These are phyloP conservation scores for Fusarium sp. DNA, from an alignment of 2,329 filamentous ascomycete genomes.

Conservation along the genomic window DNA sequence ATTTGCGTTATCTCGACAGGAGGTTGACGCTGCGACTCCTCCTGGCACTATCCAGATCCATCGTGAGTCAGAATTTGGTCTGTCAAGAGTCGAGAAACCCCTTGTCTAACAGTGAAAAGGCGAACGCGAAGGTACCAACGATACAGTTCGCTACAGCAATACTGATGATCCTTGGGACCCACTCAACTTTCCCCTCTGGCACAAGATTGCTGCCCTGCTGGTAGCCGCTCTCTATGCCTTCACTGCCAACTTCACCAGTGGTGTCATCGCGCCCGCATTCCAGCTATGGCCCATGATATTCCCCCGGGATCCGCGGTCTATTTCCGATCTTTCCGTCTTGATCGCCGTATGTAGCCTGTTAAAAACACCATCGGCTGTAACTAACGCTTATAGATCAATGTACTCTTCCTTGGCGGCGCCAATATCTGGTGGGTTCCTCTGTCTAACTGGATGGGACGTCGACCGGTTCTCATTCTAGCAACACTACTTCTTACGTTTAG, in stretches of 20 bases:
- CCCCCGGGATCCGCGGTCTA: slow-evolving; percentile 43
- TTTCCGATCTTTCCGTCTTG: slow-evolving; percentile 49
- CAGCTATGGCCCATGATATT: slow-evolving; percentile 51
- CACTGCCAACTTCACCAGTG: slow-evolving; percentile 51
- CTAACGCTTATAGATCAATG: slow-evolving; percentile 47
- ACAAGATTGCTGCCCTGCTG: slow-evolving; percentile 49
- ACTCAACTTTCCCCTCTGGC: slow-evolving; percentile 53
- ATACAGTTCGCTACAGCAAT: neutral
- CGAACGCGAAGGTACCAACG: slow-evolving; percentile 15
- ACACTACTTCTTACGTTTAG: slow-evolving; percentile 48
- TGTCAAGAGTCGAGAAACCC: fast-evolving
- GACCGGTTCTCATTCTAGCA: slow-evolving; percentile 51
- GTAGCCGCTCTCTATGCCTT: slow-evolving; percentile 53
- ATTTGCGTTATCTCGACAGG: slow-evolving; percentile 17
- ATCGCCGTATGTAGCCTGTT: slow-evolving; percentile 46
- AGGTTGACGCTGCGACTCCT: slow-evolving; percentile 28
- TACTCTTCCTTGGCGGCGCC: slow-evolving; percentile 52
- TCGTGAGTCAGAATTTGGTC: neutral
- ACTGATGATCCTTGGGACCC: slow-evolving; percentile 54
- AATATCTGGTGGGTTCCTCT: slow-evolving; percentile 57
- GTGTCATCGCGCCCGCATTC: slow-evolving; percentile 53
- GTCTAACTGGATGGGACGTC: slow-evolving; percentile 53
- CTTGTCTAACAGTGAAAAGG: neutral
- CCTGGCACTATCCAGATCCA: slow-evolving; percentile 30
- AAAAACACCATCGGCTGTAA: fast-evolving